Evolutionary conservation across 805 yeast genomes (phyloP).

Genomic region (Lipomyces chichibuensis): DNA sequence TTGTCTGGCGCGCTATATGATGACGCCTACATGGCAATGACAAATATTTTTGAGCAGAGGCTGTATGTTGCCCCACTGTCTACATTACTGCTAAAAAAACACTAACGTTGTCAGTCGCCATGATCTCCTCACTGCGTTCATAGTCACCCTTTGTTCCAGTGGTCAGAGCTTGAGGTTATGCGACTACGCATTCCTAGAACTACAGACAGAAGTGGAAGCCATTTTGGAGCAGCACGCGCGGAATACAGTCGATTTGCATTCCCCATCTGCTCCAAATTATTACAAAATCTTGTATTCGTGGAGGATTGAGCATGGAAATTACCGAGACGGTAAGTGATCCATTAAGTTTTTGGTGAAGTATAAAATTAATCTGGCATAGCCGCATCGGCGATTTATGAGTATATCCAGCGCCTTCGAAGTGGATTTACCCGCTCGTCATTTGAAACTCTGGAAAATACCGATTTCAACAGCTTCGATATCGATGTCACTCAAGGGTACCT

Average conservation of each 20-base stretch:
- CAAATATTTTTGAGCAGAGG: slow-evolving; percentile 1
- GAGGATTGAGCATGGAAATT: slow-evolving; percentile 55
- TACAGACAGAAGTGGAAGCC: slow-evolving; percentile 50
- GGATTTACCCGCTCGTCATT: slow-evolving; percentile 18
- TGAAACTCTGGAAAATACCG: slow-evolving; percentile 3
- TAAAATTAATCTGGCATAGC: slow-evolving; percentile 37
- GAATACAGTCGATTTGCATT: slow-evolving; percentile 39
- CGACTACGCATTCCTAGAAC: slow-evolving; percentile 51
- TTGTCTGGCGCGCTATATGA: slow-evolving; percentile 31
- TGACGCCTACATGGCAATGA: slow-evolving; percentile 36
- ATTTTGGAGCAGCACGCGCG: slow-evolving; percentile 46
- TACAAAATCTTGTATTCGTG: slow-evolving; percentile 57
- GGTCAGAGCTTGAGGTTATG: slow-evolving; percentile 49
- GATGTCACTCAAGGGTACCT: slow-evolving; percentile 34
- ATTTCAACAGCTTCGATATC: slow-evolving; percentile 29
- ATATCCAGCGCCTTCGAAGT: slow-evolving; percentile 41
- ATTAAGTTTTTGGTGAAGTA: too few relatives aligned
- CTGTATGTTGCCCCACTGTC: slow-evolving; percentile 5
- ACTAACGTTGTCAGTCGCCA: slow-evolving; percentile 17
- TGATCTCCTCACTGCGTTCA: slow-evolving; percentile 44
- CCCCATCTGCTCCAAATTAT: slow-evolving; percentile 46
- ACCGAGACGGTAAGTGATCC: slow-evolving; percentile 47
- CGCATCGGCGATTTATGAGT: slow-evolving; percentile 46
- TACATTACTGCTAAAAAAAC: neutral
- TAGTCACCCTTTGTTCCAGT: slow-evolving; percentile 47